Conservation (phyloP, 1,284 basidiomycete species). For the Ustilago cynodontis region DNA sequence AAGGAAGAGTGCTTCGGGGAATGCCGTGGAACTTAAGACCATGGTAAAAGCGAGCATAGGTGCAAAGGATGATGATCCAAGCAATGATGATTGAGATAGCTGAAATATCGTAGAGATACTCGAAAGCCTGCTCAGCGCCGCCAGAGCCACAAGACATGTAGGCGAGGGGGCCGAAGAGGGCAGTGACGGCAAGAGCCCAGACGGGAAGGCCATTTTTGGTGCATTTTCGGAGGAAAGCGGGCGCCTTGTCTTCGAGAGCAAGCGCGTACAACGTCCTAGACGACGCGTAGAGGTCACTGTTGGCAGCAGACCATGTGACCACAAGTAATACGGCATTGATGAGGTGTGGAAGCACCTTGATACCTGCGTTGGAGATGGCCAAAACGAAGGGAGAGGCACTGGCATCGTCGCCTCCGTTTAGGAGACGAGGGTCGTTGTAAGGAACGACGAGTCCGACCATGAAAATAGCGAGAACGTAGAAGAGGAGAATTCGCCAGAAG, state of each 20-base stretch:
- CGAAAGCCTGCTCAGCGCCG: slow-evolving; percentile 75
- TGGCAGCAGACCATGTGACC: slow-evolving; percentile 86
- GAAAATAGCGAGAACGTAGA: slow-evolving; percentile 72
- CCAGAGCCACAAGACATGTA: slow-evolving; percentile 75
- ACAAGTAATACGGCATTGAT: slow-evolving; percentile 83
- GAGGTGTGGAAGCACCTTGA: slow-evolving; percentile 69
- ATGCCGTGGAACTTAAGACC: slow-evolving; percentile 76
- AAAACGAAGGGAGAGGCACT: slow-evolving; percentile 66
- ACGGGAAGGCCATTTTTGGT: slow-evolving; percentile 81
- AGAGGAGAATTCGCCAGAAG: slow-evolving; percentile 70
- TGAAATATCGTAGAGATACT: slow-evolving; percentile 74
- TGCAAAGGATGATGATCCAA: slow-evolving; percentile 84
- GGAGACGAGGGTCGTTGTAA: slow-evolving; percentile 48
- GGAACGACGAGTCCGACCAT: slow-evolving; percentile 61
- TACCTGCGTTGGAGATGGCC: slow-evolving; percentile 71
- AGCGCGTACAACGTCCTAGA: slow-evolving; percentile 82
- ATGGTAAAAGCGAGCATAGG: slow-evolving; percentile 80
- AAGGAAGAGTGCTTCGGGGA: slow-evolving; percentile 73
- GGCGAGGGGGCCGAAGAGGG: slow-evolving; percentile 77
- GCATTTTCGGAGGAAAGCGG: slow-evolving; percentile 78
- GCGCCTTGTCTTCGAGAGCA: slow-evolving; percentile 81
- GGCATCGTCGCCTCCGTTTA: slow-evolving; percentile 46
- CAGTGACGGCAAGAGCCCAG: slow-evolving; percentile 77
- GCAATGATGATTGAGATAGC: slow-evolving; percentile 79
- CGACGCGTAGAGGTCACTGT: slow-evolving; percentile 83